These are phyloP conservation scores for Leccinum olivaceopallidum DNA, from an alignment of 768 basidiomycete genomes.

Conservation along the genomic window DNA sequence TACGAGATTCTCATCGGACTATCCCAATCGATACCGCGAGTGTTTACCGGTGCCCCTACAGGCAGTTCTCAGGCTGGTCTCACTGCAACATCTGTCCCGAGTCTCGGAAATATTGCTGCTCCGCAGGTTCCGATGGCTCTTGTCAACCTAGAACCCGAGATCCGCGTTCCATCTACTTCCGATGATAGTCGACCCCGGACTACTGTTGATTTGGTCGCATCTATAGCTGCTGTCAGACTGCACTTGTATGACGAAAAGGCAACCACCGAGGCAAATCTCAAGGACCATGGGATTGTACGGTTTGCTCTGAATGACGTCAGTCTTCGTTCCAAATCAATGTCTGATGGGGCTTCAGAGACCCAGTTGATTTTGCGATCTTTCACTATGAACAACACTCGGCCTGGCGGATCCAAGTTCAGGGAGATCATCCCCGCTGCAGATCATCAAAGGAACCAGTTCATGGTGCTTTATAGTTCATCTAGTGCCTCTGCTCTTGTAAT, in stretches of 20 bases:
- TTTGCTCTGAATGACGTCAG: slow-evolving; percentile 82
- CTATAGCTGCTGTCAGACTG: slow-evolving; percentile 69
- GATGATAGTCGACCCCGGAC: slow-evolving; percentile 50
- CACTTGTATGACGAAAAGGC: slow-evolving; percentile 82
- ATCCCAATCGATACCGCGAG: slow-evolving; percentile 65
- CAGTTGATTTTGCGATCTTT: slow-evolving; percentile 90
- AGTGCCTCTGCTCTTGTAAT: slow-evolving; percentile 71
- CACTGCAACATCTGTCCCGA: slow-evolving; percentile 19
- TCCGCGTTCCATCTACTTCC: slow-evolving; percentile 35
- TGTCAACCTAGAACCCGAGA: slow-evolving; percentile 53
- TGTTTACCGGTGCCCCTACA: slow-evolving; percentile 53
- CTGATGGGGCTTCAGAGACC: slow-evolving; percentile 81
- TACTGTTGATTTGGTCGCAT: slow-evolving; percentile 71
- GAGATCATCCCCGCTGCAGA: slow-evolving; percentile 94
- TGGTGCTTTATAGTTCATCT: slow-evolving; percentile 84
- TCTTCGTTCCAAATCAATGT: slow-evolving; percentile 77
- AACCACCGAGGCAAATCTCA: slow-evolving; percentile 53
- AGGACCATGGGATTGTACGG: slow-evolving; percentile 78
- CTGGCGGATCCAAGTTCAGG: slow-evolving; percentile 81
- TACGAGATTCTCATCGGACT: slow-evolving; percentile 71
- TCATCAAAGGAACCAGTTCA: slow-evolving; percentile 89
- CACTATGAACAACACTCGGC: slow-evolving; percentile 85
- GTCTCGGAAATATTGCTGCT: slow-evolving; percentile 4
- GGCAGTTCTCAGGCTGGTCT: slow-evolving; percentile 35
- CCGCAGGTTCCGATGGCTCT: slow-evolving; percentile 5